phyloP scores from a whole-genome alignment of 1,284 basidiomycete genomes.

The Tremellales sp. region DNA sequence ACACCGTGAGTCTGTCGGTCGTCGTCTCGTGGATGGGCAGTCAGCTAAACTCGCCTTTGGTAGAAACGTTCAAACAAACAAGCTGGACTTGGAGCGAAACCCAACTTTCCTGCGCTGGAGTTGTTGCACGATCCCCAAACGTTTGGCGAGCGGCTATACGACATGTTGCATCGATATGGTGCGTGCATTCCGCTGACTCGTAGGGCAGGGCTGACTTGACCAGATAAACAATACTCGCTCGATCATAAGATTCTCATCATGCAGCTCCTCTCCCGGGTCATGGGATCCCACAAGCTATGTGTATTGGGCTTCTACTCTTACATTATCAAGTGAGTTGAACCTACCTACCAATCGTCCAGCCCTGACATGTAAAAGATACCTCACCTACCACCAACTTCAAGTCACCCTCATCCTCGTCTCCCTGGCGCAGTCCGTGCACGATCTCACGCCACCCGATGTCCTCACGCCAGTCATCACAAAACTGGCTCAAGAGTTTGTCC shows the following conservation, averaged over 20 bases:
- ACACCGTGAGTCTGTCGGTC: conserved; percentile 55
- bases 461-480: conserved; percentile 87
- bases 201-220: not conserved
- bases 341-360: not conserved
- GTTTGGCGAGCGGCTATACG: conserved; percentile 92
- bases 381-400: conserved; percentile 87
- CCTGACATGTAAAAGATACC: conserved; percentile 59
- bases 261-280: conserved; percentile 94
- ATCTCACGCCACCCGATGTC: conserved; percentile 90
- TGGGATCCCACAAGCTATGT: conserved; percentile 88
- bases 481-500: conserved; percentile 92
- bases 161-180: conserved; percentile 70
- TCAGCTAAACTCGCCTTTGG: not conserved
- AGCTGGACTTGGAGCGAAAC: conserved; percentile 49
- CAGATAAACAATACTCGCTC: conserved; percentile 85
- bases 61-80: conserved; percentile 60
- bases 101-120: conserved; percentile 91
- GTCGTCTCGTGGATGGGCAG: not conserved
- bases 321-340: conserved; percentile 60
- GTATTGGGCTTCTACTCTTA: conserved; percentile 97
- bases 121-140: conserved; percentile 93
- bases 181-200: conserved; percentile 8
- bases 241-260: conserved; percentile 97
- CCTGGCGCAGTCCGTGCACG: conserved; percentile 93
- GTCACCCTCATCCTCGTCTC: conserved; percentile 92